Base-by-base conservation (phyloP, 208 protist genomes). In the Acanthamoeba royreba region DNA sequence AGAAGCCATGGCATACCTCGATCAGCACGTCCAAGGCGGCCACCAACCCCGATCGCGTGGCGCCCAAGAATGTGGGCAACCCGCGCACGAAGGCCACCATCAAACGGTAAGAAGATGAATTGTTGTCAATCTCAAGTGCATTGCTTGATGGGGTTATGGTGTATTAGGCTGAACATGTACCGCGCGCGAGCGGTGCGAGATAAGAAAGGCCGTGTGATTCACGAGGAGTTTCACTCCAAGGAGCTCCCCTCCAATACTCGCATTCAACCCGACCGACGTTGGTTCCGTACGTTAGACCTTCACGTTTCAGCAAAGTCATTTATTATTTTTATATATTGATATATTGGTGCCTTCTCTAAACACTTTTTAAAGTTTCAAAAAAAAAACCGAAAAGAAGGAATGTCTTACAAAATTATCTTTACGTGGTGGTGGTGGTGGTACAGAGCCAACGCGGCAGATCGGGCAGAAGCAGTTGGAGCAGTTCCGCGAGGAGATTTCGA, bases 401-500 rank as follows among this genome's bases (percentile, higher is more conserved):
- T n/a, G n/a, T n/a, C n/a, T n/a, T n/a, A n/a, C n/a, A n/a, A n/a
- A 11, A 8, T 40, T 31, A 4, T 58, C 38, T 33, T 2, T 38
- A 42, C 31, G 22, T 40, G 9, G 13, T n/a, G 5, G 9, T 42
- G 15, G 11, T 8, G 15, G 25, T 15, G 5, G 11, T n/a, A 13
- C n/a, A 95, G 94, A 98, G 58, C 99, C 99, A 89, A 99, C 99
- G 1, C 96, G 98, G 52, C 98, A 98, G 2, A 98, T 99, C 92
- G 98, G 98, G 1, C 98, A 99, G 94, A 97, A 99, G 58, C 97
- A 99, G 58, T 95, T 99, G 17, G 96, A 99, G 35, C 97, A 98
- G 15, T 99, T 99, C 96, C 97, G 98, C 38, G 98, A 99, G 45
- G 99, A 99, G 89, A 98, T 99, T 96, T 95, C 96, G 31, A 97